Evolutionary conservation across 2,329 filamentous ascomycete genomes (phyloP).

Genomic region (Paramyrothecium roridum): DNA sequence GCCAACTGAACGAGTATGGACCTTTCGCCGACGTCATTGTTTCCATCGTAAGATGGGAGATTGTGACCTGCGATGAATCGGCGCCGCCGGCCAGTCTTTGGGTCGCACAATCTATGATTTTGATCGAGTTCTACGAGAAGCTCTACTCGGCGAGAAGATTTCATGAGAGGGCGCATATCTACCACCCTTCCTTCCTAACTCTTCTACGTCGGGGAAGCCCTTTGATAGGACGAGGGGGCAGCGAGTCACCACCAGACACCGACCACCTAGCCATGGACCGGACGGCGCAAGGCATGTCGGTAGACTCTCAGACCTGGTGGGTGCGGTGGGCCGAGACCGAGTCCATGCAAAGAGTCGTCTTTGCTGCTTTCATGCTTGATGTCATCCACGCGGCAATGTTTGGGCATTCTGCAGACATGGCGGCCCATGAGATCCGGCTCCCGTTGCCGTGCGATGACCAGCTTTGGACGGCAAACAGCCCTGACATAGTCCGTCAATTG

Average conservation of each 20-base stretch:
- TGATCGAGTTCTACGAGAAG: constrained; percentile 89
- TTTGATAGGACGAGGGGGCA: constrained; percentile 73
- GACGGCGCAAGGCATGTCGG: constrained; percentile 28
- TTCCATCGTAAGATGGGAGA: constrained; percentile 73
- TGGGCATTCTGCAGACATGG: constrained; percentile 86
- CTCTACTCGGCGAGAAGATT: constrained; percentile 79
- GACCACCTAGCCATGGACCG: constrained; percentile 24
- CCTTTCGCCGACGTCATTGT: constrained; percentile 59
- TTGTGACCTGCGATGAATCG: constrained; percentile 79
- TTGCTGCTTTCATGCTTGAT: constrained; percentile 86
- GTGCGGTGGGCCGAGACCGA: constrained; percentile 86
- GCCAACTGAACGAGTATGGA: constrained; percentile 42
- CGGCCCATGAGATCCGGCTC: constrained; percentile 82
- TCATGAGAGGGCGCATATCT: constrained; percentile 86
- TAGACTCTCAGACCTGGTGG: constrained; percentile 62
- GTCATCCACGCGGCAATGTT: constrained; percentile 91
- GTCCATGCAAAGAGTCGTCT: constrained; percentile 81
- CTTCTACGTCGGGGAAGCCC: constrained; percentile 84
- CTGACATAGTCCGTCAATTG: constrained; percentile 71
- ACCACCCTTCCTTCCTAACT: constrained; percentile 81
- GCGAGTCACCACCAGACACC: constrained; percentile 70
- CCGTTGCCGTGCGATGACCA: constrained; percentile 85
- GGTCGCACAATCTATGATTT: constrained; percentile 80
- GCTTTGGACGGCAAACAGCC: constrained; percentile 78
- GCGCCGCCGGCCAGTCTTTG: constrained; percentile 80